These are phyloP conservation scores for Arthrinium phaeospermum DNA, from an alignment of 2,329 filamentous ascomycete species.

Conservation along the genomic window DNA sequence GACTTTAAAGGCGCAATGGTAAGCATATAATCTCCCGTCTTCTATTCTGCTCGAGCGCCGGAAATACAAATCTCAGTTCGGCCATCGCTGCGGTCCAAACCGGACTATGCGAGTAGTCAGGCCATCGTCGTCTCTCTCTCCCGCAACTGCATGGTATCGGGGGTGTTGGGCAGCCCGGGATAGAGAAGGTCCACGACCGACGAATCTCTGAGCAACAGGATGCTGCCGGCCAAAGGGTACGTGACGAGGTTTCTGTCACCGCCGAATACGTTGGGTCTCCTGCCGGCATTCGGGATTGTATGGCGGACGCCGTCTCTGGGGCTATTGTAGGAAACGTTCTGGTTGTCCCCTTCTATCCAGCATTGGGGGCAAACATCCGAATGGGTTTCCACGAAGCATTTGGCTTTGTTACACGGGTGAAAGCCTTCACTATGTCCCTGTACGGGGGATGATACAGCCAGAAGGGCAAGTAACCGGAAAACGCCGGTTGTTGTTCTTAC, in stretches of 20 bases:
- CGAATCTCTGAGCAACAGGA: background rate
- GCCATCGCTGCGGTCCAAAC: constrained; percentile 20
- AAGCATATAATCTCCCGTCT: constrained; percentile 18
- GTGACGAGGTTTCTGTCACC: constrained; percentile 9
- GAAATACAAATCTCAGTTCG: constrained; percentile 19
- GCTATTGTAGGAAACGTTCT: background rate
- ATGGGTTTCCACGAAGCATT: background rate
- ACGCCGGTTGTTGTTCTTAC: background rate
- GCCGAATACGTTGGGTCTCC: constrained; percentile 14
- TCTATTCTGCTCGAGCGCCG: constrained; percentile 17
- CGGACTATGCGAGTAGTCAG: constrained; percentile 15
- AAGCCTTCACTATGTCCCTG: background rate
- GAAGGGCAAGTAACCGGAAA: background rate
- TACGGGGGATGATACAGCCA: background rate
- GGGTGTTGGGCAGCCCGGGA: constrained; percentile 12
- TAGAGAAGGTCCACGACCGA: constrained; percentile 17
- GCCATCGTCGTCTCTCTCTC: constrained; percentile 6
- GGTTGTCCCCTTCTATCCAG: background rate
- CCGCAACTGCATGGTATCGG: constrained; percentile 4
- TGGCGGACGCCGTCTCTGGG: background rate
- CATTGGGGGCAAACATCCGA: background rate
- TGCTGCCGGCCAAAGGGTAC: background rate
- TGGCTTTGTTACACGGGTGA: background rate
- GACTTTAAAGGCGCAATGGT: constrained; percentile 14
- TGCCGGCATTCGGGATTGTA: background rate